phyloP scores from a whole-genome alignment of 2,329 filamentous ascomycete species.

The Colletotrichum horii region DNA sequence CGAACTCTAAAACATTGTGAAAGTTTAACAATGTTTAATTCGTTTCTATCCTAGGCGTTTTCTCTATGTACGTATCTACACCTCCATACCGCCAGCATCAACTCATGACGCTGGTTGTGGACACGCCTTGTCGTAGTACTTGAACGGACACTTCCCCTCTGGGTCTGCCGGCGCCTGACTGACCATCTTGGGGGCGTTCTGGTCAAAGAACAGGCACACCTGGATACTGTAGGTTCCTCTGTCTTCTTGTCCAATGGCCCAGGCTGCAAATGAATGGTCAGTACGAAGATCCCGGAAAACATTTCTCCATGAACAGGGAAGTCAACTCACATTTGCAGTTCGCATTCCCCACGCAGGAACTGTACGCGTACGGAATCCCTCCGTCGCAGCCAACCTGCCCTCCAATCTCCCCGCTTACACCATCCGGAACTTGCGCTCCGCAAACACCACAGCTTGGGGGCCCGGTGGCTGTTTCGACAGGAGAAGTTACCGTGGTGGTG shows the following conservation, averaged over 20 bases:
- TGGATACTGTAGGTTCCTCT: not conserved
- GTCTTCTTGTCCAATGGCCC: not conserved
- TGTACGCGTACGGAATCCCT: not conserved
- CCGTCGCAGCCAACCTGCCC: not conserved
- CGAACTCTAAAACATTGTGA: too few species aligned
- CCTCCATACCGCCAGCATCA: not conserved
- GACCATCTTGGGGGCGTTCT: not conserved
- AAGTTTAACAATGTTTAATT: too few species aligned
- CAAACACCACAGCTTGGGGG: not conserved
- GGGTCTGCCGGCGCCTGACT: not conserved
- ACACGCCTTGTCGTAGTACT: not conserved
- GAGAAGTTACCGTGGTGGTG: not conserved
- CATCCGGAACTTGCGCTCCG: not conserved
- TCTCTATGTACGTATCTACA: not conserved
- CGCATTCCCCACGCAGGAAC: not conserved
- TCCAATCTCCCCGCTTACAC: not conserved
- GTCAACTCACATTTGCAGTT: not conserved
- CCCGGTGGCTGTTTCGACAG: not conserved
- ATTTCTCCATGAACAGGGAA: not conserved
- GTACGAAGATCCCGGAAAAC: not conserved
- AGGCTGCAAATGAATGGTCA: not conserved
- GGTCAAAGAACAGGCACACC: not conserved
- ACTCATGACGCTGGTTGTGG: not conserved
- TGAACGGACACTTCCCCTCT: not conserved
- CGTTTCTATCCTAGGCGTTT: not conserved